Base-by-base conservation (phyloP, 192 early-diverging fungal genomes). In the Gaertneriomyces semiglobifer region DNA sequence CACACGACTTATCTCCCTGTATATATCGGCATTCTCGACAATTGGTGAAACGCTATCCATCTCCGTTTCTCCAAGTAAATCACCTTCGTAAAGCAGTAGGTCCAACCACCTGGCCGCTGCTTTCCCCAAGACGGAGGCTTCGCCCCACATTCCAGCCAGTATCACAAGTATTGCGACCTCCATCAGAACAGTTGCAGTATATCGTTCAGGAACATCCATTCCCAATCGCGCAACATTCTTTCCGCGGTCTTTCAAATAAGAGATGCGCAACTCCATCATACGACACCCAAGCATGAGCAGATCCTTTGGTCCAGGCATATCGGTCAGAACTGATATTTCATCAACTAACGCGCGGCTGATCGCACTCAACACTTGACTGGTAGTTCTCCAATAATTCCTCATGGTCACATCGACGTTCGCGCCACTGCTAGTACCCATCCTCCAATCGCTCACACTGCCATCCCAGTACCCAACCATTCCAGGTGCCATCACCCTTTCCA, bases 391-490 rank as follows among this genome's bases (percentile, higher is more conserved):
- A 71, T 92, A 90, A 3, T 64, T 0, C 40, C 79, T 71, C 82
- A 93, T 91, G 43, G 87, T 74, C 38, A 80, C 76, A 0, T 86
- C 89, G 14, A 80, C 72, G 4, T 6, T 42, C 12, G 48, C 14
- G 12, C 41, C 16, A 5, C 38, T 51, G 16, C 62, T 53, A 6
- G 55, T n/a, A 16, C 69, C 69, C 5, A 43, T 39, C 25, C 71
- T 60, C 79, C 81, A 81, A 52, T 77, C 75, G 41, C 59, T 16
- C n/a, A 59, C 46, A 11, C 71, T 75, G 11, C 80, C 81, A 63
- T 92, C 91, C 95, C 95, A 98, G 60, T 88, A 78, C 41, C 80
- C 73, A 63, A 94, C 86, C 52, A 87, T 79, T 39, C 86, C 74
- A 5, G 87, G 73, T 43, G 81, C 79, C 72, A 94, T 89, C 12